Base-by-base conservation (phyloP, 2,329 filamentous ascomycete species). In the Diaporthe vaccinii region DNA sequence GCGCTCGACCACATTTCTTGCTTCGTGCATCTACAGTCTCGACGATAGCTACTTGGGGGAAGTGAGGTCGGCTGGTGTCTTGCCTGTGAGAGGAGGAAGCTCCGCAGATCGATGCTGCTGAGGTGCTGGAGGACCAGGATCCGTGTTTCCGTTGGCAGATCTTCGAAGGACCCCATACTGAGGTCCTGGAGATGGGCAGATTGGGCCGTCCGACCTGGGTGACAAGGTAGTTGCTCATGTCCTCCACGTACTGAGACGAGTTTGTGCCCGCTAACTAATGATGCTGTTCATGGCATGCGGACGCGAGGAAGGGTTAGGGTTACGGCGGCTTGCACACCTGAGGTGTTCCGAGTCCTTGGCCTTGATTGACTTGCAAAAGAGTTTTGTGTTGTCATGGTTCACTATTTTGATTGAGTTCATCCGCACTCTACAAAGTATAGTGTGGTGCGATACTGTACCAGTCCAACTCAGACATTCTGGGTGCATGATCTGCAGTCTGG, bases 111-210 rank as follows among this genome's bases (percentile, higher is more conserved):
- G 44, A 62, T 41, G 5, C n/a, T 44, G 70, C 57, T 44, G 31
- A 72, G 70, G 57, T 72, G 70, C 28, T 46, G 41, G n/a, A 72
- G 70, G 7, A 72, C 9, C 44, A 51, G 44, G 57, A 62, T 22
- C 6, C 58, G n/a, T 2, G 49, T 31, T 12, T 72, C 70, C n/a
- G 44, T 22, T 1, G 70, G 70, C 1, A 72, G 57, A 3, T 72
- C 44, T 7, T 49, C 28, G 7, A 72, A 51, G 17, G 44, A n/a
- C 1, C 8, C 44, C 70, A 72, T 72, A 0, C 15, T 28, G n/a
- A 59, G 1, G 41, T 25, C 4, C 8, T 17, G 12, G 22, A 39
- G 22, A 36, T 12, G 9, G 51, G 1, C 4, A 53, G 10, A 1
- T 53, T 25, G 15, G 14, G n/a, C 6, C 25, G 3, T 8, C 2